These are phyloP conservation scores for Pugionium cornutum DNA, from an alignment of 345 rosid genomes.

Conservation along the genomic window DNA sequence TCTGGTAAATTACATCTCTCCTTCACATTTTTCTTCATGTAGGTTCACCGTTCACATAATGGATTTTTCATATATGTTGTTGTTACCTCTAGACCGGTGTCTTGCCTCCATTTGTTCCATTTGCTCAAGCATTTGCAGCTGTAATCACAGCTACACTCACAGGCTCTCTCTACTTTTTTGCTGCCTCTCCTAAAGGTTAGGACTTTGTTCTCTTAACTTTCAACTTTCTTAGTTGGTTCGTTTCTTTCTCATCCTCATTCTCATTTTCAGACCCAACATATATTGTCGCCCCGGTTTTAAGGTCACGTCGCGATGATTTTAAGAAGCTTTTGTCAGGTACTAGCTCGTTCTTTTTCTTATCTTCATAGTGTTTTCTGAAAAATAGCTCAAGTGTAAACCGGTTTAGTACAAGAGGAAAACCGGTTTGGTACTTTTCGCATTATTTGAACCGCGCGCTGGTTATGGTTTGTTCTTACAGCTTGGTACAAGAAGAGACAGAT, in stretches of 20 bases:
- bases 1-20: constrained; percentile 51
- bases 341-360: neutral
- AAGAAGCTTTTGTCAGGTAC: constrained; percentile 91
- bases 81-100: constrained; percentile 62
- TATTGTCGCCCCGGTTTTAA: constrained; percentile 78
- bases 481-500: constrained; percentile 97
- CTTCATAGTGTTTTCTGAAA: neutral
- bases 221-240: neutral
- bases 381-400: neutral
- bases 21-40: no score
- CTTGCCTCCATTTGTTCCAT: constrained; percentile 92
- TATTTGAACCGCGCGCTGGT: neutral
- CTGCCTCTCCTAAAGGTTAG: constrained; percentile 91
- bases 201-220: neutral
- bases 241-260: constrained; percentile 24
- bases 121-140: constrained; percentile 98
- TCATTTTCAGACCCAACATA: constrained; percentile 77
- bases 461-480: constrained; percentile 49
- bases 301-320: constrained; percentile 66
- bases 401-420: constrained; percentile 4
- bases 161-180: constrained; percentile 81
- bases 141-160: constrained; percentile 88
- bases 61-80: neutral
- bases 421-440: neutral
- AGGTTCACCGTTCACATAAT: neutral